Evolutionary conservation across 208 protist species (phyloP).

Genomic region (Crithidia thermophila): DNA sequence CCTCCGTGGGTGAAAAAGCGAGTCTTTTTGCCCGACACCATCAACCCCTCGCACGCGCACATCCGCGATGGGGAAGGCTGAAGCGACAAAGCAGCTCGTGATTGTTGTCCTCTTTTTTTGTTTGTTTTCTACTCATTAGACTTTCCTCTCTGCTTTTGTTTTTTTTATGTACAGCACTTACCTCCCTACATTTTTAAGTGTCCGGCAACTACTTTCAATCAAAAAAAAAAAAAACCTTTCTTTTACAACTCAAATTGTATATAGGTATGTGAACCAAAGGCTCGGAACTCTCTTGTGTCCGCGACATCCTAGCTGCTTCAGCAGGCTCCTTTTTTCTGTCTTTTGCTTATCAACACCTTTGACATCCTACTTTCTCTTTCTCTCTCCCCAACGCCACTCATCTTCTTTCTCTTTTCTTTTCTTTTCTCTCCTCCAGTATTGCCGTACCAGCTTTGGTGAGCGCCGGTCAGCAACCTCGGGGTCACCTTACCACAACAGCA

Average conservation of each 20-base stretch:
- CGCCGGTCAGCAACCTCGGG: too few species aligned
- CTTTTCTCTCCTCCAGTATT: not conserved
- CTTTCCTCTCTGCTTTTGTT: slow-evolving; percentile 10
- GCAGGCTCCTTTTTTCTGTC: not conserved
- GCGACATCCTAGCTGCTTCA: too few species aligned
- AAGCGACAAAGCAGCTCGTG: not conserved
- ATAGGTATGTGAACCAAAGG: too few species aligned
- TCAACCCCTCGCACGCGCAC: slow-evolving; percentile 38
- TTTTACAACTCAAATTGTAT: too few species aligned
- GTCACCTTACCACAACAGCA: too few species aligned
- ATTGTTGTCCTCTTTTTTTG: not conserved
- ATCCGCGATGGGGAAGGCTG: slow-evolving; percentile 9
- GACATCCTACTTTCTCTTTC: not conserved
- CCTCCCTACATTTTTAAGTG: too few species aligned
- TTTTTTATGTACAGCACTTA: not conserved
- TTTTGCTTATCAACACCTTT: not conserved
- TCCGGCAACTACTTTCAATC: too few species aligned
- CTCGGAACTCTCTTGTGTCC: too few species aligned
- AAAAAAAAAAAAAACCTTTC: too few species aligned
- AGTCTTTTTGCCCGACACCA: slow-evolving; percentile 62
- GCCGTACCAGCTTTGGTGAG: not conserved
- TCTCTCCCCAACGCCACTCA: not conserved
- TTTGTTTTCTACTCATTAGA: not conserved
- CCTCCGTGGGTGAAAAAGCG: slow-evolving; percentile 85
- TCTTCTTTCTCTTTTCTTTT: not conserved